Base-by-base conservation (phyloP, 1,284 basidiomycete genomes). In the Cutaneotrichosporon cutaneum region DNA sequence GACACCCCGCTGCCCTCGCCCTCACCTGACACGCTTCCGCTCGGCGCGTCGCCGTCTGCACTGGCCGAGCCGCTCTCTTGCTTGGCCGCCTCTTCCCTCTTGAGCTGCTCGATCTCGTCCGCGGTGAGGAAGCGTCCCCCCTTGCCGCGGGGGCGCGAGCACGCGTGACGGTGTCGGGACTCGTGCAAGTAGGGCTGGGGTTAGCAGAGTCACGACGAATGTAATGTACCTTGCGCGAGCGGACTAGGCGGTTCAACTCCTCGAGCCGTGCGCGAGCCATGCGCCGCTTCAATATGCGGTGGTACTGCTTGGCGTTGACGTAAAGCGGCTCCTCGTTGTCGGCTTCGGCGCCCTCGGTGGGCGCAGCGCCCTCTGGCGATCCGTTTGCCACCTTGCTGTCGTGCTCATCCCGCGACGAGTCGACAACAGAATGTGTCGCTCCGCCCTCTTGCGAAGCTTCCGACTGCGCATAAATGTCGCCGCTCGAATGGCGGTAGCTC, bases 251-350 rank as follows among this genome's bases (percentile, higher is more conserved):
- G 72, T 95, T 92, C 57, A 97, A 84, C 80, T 96, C 94, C 73
- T 95, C 93, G 54, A 96, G 83, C 33, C 94, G 83, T 2, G 92
- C 90, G 44, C 94, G 82, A 8, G 93, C 92, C 68, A 90, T 85
- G 59, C 94, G 85, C 63, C 94, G 85, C 82, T 96, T 96, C 75
- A 97, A 84, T 74, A 97, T 97, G 71, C 94, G 89, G 72, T 94
- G 92, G 78, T 96, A 97, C 81, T 97, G 94, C 78, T 97, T 97
- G 55, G 94, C 94, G 73, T 97, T 97, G 66, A 97, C 94, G 81
- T 94, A 95, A 68, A 96, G 86, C 30, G 94, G 94, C 76, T 96
- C 93, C 71, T 96, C 92, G 80, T 95, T 93, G 71, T 90, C 75
- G 39, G 68, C 69, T 7, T 69, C 72, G 14, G 63, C 68, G 3